Conservation (phyloP, 176 grass and related monocot species). For the Phyllostachys edulis region DNA sequence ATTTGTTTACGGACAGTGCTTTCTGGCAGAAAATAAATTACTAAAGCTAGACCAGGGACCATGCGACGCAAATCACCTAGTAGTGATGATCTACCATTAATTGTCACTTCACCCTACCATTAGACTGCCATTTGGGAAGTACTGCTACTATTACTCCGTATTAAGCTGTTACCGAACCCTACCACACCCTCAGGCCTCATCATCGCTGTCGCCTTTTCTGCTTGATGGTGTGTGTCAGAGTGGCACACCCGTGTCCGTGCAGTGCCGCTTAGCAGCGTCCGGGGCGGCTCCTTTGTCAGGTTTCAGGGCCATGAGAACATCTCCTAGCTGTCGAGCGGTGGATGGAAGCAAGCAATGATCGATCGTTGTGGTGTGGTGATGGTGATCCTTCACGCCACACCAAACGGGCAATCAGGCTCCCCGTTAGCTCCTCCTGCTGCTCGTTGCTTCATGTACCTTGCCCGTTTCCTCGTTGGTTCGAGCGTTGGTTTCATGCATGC, state of each 20-base stretch:
- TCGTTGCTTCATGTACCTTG: neutral
- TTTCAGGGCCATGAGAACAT: neutral
- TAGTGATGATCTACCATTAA: neutral
- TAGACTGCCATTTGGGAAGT: neutral
- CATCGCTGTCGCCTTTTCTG: conserved; percentile 15
- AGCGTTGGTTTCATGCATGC: neutral
- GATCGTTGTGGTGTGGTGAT: neutral
- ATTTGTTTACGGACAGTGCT: neutral
- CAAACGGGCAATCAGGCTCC: neutral
- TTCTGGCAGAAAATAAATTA: neutral
- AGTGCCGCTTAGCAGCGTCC: conserved; percentile 15
- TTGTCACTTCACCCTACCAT: too few relatives aligned
- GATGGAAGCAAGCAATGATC: conserved; percentile 28
- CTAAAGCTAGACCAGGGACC: neutral
- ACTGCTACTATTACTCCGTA: neutral
- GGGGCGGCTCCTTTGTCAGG: conserved; percentile 18
- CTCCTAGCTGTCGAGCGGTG: conserved; percentile 43
- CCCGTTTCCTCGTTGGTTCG: conserved; percentile 1
- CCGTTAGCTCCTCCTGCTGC: neutral
- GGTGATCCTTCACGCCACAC: conserved; percentile 20
- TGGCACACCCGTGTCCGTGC: conserved; percentile 25
- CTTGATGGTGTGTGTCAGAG: neutral
- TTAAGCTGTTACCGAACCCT: neutral
- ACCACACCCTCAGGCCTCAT: neutral
- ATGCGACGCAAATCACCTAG: neutral